Base-by-base conservation (phyloP, 345 rosid species). In the Lumnitzera racemosa region DNA sequence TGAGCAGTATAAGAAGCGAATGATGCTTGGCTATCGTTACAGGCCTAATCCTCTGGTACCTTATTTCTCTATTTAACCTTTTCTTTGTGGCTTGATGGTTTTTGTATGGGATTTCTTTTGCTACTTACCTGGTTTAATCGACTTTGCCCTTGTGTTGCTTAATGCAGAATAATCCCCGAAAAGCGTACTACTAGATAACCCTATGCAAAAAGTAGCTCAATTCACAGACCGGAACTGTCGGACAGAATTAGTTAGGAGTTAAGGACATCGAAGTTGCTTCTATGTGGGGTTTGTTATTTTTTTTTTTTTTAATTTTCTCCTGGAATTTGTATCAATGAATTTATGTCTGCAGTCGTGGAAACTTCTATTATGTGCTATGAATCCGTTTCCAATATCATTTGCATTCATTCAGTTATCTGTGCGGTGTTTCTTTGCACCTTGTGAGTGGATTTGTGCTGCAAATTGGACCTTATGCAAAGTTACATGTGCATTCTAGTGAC, bases 1-100 rank as follows among this genome's bases (percentile, higher is more conserved):
- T 48, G 99, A 94, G 76, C 99, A 90, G 74, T 94, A 94, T 62
- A 94, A 94, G 87, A 94, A 94, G 88, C 85, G 97, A 47, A 94
- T 94, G 97, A 94, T 94, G 97, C 95, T 94, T 48, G 99, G 99
- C 51, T 94, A 94, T 75, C 85, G 88, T 53, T 55, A 94, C 69
- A 82, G 97, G 62, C 99, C 99, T 49, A 94, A 94, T 72, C 99
- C 99, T 57, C 74, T 90, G 95, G 99, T 90, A 88, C 48, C 8
- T 15, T 46, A 17, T 50, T 66, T 3, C 31, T 23, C 43, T 36
- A 4, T 36, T 49, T 57, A 2, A 57, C 8, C 11, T 6, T 17
- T 50, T 13, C 13, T 55, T 36, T 13, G 7, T n/a, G 16, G 56
- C 56, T 52, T 51, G 6, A 9, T 14, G 12, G 16, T 41, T 49